Base-by-base conservation (phyloP, 129 eudicot species). In the Centrapalus pauciflorus region DNA sequence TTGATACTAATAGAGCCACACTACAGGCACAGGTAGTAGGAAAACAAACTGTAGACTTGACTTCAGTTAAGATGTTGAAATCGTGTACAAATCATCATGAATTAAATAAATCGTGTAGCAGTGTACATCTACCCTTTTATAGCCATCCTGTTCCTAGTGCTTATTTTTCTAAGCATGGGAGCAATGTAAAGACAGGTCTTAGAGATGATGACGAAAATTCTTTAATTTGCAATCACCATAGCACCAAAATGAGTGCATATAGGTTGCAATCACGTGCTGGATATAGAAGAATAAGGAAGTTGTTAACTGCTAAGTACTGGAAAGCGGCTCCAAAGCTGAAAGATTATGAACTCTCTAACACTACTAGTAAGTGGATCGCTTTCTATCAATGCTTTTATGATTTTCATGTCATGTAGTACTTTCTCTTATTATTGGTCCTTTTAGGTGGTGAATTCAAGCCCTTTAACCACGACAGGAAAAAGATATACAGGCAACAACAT, bases 191-290 rank as follows among this genome's bases (percentile, higher is more conserved):
- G 27, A 25, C 86, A 84, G 82, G 79, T 50, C 63, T 73, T 82
- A 89, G 85, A 86, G 97, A 94, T 86, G 95, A 89, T 77, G 99
- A 94, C 64, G 99, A 94, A 66, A 86, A 86, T 68, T 83, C 58
- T 71, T 86, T 80, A 75, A 71, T 85, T 61, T 80, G 69, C 76
- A 80, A 85, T 55, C 81, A 74, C 51, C 78, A 41, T 73, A 67
- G 69, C 77, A 67, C 86, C 82, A 86, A 81, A 77, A 63, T 70
- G 74, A 84, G 77, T 87, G 90, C 83, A 49, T 70, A 64, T 72
- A 79, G 87, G 77, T 76, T 80, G 55, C 95, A 85, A 65, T 69
- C 95, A 12, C 82, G 81, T 35, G 50, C 45, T 52, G 88, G 90
- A 33, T 83, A 86, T 76, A 80, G 85, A 64, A 77, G 95, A 68